Conservation (phyloP, 2,329 filamentous ascomycete genomes). For the Xylariaceae sp. region DNA sequence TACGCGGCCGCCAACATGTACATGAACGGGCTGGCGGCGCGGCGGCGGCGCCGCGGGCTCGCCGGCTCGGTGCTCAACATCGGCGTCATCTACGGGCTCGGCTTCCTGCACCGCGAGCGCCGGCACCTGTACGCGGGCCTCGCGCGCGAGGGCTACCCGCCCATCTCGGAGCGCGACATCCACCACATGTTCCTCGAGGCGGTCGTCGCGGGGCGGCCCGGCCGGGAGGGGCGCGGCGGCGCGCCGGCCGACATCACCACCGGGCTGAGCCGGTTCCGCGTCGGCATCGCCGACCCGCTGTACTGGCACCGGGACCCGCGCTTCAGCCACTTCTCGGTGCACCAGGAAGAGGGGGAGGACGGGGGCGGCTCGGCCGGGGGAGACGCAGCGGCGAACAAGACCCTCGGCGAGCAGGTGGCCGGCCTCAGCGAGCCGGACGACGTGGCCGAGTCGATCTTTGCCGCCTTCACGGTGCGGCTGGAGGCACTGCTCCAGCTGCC, state of each 20-base stretch:
- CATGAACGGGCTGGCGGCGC: slow-evolving; percentile 36
- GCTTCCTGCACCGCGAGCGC: slow-evolving; percentile 34
- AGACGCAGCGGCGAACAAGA: slow-evolving; percentile 7
- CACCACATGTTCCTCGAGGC: slow-evolving; percentile 46
- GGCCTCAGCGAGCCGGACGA: slow-evolving; percentile 12
- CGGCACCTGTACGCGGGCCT: slow-evolving; percentile 31
- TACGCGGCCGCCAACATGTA: slow-evolving; percentile 40
- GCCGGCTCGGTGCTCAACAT: slow-evolving; percentile 35
- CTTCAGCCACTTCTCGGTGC: slow-evolving; percentile 31
- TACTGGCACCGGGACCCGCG: slow-evolving; percentile 37
- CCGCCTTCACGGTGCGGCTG: slow-evolving; percentile 22
- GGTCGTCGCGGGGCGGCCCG: slow-evolving; percentile 33
- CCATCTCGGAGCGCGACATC: slow-evolving; percentile 42
- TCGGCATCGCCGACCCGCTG: slow-evolving; percentile 22
- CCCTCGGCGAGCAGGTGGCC: slow-evolving; percentile 23
- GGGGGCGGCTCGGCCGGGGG: background rate
- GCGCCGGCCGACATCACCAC: slow-evolving; percentile 29
- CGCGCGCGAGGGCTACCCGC: slow-evolving; percentile 36
- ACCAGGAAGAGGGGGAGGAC: slow-evolving; percentile 6
- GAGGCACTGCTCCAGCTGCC: slow-evolving; percentile 24
- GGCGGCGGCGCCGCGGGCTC: slow-evolving; percentile 27
- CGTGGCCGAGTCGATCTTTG: slow-evolving; percentile 18
- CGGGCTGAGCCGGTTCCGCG: slow-evolving; percentile 31
- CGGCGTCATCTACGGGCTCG: slow-evolving; percentile 37
- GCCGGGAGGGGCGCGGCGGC: background rate